Base-by-base conservation (phyloP, 306 rosid genomes). In the Hippophae rhamnoides region DNA sequence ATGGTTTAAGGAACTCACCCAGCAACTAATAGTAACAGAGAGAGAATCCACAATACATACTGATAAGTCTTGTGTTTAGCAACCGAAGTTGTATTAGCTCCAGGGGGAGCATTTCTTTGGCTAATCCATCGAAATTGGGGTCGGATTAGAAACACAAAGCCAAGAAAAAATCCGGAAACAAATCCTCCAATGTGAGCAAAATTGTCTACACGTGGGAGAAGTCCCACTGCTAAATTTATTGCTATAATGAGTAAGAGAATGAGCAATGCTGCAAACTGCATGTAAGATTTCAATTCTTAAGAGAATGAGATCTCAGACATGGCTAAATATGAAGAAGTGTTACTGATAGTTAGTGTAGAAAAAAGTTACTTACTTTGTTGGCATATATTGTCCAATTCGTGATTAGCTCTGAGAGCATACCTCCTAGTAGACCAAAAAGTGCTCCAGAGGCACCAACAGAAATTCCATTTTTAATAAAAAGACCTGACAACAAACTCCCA, bases 381-480 rank as follows among this genome's bases (percentile, higher is more conserved):
- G 74, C 88, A 48, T 89, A 89, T 52, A 85, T 81, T 4, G 94
- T 89, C 97, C 97, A 89, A 75, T 89, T 89, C 65, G 88, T 78
- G 41, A 89, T 70, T 52, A 89, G 84, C 85, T 89, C 95, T 0
- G 97, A 89, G 48, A 89, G 81, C 97, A 89, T 89, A 63, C 86
- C 89, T 58, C 97, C 97, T 4, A 85, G 72, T 58, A 89, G 81
- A 61, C 97, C 97, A 76, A 89, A 89, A 49, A 85, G 81, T 57
- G 95, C 97, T 59, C 97, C 97, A 6, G 97, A 89, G 72, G 97
- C 95, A 69, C 97, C 97, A 63, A 89, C 97, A 6, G 97, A 89
- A 49, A 89, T 85, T 11, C 80, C 83, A 43, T 69, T 54, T 68
- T 76, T 69, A 58, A 85, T 73, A 68, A 89, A 85, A 46, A 89